Evolutionary conservation across 345 rosid genomes (phyloP).

Genomic region (Balakata baccata): DNA sequence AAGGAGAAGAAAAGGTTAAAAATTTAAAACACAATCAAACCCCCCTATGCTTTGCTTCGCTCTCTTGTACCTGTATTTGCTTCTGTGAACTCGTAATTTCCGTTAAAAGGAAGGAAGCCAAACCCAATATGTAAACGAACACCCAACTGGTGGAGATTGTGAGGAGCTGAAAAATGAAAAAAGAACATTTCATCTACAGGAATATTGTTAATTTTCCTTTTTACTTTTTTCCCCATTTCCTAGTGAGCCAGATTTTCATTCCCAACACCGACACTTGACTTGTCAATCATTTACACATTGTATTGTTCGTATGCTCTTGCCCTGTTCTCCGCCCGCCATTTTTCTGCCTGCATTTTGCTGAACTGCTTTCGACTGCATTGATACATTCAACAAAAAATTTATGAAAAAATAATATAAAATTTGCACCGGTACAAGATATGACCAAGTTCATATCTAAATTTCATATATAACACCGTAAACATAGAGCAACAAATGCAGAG

Average conservation of each 20-base stretch:
- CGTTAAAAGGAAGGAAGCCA: slow-evolving; percentile 20
- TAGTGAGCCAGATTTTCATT: slow-evolving; percentile 66
- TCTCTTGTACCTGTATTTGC: slow-evolving; percentile 22
- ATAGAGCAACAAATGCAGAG: neutral
- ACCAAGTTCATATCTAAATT: too few relatives aligned
- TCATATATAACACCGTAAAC: too few relatives aligned
- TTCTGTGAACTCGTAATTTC: slow-evolving; percentile 17
- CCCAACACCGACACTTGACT: slow-evolving; percentile 70
- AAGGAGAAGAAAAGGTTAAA: too few relatives aligned
- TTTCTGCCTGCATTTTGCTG: slow-evolving; percentile 89
- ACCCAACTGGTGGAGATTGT: slow-evolving; percentile 26
- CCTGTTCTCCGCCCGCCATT: slow-evolving; percentile 95
- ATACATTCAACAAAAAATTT: slow-evolving; percentile 6
- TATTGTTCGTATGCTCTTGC: slow-evolving; percentile 77
- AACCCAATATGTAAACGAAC: slow-evolving; percentile 17
- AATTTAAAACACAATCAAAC: slow-evolving; percentile 27
- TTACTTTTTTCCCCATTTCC: too few relatives aligned
- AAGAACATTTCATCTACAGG: slow-evolving; percentile 31
- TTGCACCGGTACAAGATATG: too few relatives aligned
- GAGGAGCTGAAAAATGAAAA: slow-evolving; percentile 25
- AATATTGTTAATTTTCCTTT: slow-evolving; percentile 3
- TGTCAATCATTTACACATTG: slow-evolving; percentile 73
- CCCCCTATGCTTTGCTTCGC: slow-evolving; percentile 22
- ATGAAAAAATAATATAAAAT: neutral
- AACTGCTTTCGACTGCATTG: slow-evolving; percentile 80